These are phyloP conservation scores for Pinus tabuliformis DNA, from an alignment of 75 land plant genomes.

Conservation along the genomic window DNA sequence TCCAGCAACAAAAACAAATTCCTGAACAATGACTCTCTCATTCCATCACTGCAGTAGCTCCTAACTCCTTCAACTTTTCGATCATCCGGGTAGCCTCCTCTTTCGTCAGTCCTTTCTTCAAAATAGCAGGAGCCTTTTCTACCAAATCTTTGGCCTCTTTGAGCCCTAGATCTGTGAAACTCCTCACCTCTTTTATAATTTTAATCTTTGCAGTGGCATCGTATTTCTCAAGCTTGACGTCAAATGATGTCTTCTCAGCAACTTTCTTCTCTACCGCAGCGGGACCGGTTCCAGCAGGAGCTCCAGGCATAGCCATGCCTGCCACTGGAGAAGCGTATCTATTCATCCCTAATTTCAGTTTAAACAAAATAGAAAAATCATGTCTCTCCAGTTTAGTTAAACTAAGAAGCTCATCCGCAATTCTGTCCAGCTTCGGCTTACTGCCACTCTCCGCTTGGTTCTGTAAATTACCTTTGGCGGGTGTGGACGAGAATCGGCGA, in stretches of 20 bases:
- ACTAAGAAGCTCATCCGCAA: slow-evolving; percentile 50
- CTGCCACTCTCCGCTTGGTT: no score
- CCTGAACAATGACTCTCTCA: slow-evolving; percentile 17
- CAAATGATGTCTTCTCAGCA: slow-evolving; percentile 78
- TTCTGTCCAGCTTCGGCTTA: slow-evolving; percentile 45
- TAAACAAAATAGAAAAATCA: slow-evolving; percentile 53
- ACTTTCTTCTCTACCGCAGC: slow-evolving; percentile 29
- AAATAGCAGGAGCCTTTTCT: slow-evolving; percentile 65
- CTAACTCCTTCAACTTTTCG: slow-evolving; percentile 75
- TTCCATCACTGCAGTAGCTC: slow-evolving; percentile 73
- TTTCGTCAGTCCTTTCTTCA: slow-evolving; percentile 72
- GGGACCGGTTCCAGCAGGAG: slow-evolving; percentile 13
- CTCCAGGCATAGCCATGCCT: slow-evolving; percentile 9
- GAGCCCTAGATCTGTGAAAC: slow-evolving; percentile 74
- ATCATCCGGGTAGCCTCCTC: slow-evolving; percentile 69
- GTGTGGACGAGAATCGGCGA: no score
- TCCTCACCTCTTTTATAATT: slow-evolving; percentile 84
- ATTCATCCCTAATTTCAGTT: slow-evolving; percentile 42
- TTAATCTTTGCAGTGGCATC: slow-evolving; percentile 81
- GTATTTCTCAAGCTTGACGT: slow-evolving; percentile 74
- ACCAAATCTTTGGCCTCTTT: slow-evolving; percentile 94
- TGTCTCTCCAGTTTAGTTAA: slow-evolving; percentile 41
- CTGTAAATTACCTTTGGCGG: no score
- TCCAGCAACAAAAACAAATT: no score
- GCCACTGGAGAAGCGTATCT: slow-evolving; percentile 25